Base-by-base conservation (phyloP, 31 red algal genomes). In the Odonthalia washingtoniensis region DNA sequence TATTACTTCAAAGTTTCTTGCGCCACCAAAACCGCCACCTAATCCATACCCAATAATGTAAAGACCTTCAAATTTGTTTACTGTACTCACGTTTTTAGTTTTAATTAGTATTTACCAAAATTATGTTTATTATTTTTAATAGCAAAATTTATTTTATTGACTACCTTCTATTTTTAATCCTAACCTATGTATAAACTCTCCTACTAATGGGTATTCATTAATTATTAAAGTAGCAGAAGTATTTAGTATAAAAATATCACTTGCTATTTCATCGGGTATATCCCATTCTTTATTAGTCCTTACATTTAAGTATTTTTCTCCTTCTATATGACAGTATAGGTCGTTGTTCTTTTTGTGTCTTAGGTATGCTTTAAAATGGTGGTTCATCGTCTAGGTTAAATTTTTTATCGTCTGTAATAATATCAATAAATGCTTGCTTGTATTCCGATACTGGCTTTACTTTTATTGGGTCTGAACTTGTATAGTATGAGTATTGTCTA, bases 101-200 rank as follows among this genome's bases (percentile, higher is more conserved):
- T 67, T 35, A 33, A 35, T 67, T 67, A 67, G 64, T 67, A 35
- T 67, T 67, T 67, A 35, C 64, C 64, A 67, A 33, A 67, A 33
- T 67, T 67, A 67, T 67, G 27, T 33, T 33, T 33, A 67, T 67
- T 35, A 33, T 67, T 67, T 30, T 67, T 33, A 35, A 67, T 35
- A 67, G 27, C 27, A 33, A 67, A 30, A 30, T 33, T 67, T 67
- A 33, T 67, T 30, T 67, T 67, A 33, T 67, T 67, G 27, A 67
- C 64, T 33, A 67, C 27, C 27, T 35, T 67, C 33, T 67, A 33
- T 67, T 33, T 67, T 30, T 67, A 30, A 35, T 67, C 33, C 30
- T 67, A 67, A 33, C 33, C 64, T 67, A 35, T 35, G 33, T 67
- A 33, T 67, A 35, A 33, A 35, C 27, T 33, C 27, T 67, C 64